phyloP scores from a whole-genome alignment of 2,329 filamentous ascomycete species.

The Scedosporium dehoogii region DNA sequence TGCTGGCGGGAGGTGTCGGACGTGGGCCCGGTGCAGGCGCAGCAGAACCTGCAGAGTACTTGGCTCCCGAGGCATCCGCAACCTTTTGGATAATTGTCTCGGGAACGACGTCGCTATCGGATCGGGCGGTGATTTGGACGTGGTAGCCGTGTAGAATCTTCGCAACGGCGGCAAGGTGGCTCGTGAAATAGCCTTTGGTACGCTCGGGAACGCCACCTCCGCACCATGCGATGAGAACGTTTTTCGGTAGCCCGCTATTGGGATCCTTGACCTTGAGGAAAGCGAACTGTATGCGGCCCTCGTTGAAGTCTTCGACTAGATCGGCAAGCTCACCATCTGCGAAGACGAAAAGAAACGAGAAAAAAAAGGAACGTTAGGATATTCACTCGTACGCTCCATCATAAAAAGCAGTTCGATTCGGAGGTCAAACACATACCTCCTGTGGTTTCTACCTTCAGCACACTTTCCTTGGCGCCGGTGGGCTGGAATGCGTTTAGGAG shows the following conservation, averaged over 20 bases:
- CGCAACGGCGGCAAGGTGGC: constrained; percentile 78
- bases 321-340: constrained; percentile 84
- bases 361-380: constrained; percentile 6
- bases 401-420: no score
- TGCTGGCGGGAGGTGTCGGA: constrained; percentile 69
- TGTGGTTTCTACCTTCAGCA: constrained; percentile 86
- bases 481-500: constrained; percentile 91
- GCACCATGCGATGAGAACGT: constrained; percentile 91
- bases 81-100: constrained; percentile 89
- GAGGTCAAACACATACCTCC: constrained; percentile 49
- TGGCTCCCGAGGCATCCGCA: constrained; percentile 85
- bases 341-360: background rate
- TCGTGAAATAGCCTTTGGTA: constrained; percentile 97
- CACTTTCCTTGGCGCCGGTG: constrained; percentile 75
- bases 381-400: background rate
- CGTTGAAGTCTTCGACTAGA: constrained; percentile 90
- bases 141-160: constrained; percentile 96
- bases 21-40: constrained; percentile 26
- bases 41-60: constrained; percentile 62
- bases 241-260: constrained; percentile 82
- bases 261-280: constrained; percentile 95
- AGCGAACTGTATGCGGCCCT: constrained; percentile 92
- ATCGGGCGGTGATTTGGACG: constrained; percentile 92
- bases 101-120: constrained; percentile 77
- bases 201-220: constrained; percentile 96